These are phyloP conservation scores for Pezicula carpinea DNA, from an alignment of 2,329 filamentous ascomycete species.

Conservation along the genomic window DNA sequence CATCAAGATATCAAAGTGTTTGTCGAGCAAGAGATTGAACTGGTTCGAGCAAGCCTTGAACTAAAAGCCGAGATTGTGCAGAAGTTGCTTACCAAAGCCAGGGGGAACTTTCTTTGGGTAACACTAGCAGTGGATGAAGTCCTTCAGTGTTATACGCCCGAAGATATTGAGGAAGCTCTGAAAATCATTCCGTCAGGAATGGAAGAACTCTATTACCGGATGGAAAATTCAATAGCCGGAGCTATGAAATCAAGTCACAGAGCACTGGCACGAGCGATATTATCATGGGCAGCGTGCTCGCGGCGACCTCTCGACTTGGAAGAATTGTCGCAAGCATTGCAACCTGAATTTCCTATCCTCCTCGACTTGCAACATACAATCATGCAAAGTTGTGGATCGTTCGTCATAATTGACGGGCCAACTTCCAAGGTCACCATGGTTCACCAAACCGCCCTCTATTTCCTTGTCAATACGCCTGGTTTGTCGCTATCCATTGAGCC, in stretches of 20 bases:
- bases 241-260: slow-evolving; percentile 2
- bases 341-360: slow-evolving; percentile 13
- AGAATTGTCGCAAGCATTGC: slow-evolving; percentile 23
- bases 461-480: slow-evolving; percentile 6
- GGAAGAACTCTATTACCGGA: slow-evolving; percentile 25
- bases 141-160: neutral
- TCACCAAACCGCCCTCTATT: slow-evolving; percentile 26
- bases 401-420: slow-evolving; percentile 21
- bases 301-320: slow-evolving; percentile 17
- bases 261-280: slow-evolving; percentile 15
- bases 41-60: too few relatives aligned
- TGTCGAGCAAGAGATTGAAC: too few relatives aligned
- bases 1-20: too few relatives aligned
- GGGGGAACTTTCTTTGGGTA: slow-evolving; percentile 9
- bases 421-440: slow-evolving; percentile 13
- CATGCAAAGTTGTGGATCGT: slow-evolving; percentile 23
- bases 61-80: slow-evolving; percentile 2
- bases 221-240: slow-evolving; percentile 16
- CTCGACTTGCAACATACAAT: slow-evolving; percentile 18
- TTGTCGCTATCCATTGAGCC: slow-evolving; percentile 1
- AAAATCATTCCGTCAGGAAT: slow-evolving; percentile 22
- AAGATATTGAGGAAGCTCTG: slow-evolving; percentile 9
- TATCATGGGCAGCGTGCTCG: slow-evolving; percentile 24
- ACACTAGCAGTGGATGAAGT: slow-evolving; percentile 1
- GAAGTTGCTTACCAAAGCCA: neutral